Evolutionary conservation across 805 yeast genomes (phyloP).

Genomic region (Lipomyces lipofer): DNA sequence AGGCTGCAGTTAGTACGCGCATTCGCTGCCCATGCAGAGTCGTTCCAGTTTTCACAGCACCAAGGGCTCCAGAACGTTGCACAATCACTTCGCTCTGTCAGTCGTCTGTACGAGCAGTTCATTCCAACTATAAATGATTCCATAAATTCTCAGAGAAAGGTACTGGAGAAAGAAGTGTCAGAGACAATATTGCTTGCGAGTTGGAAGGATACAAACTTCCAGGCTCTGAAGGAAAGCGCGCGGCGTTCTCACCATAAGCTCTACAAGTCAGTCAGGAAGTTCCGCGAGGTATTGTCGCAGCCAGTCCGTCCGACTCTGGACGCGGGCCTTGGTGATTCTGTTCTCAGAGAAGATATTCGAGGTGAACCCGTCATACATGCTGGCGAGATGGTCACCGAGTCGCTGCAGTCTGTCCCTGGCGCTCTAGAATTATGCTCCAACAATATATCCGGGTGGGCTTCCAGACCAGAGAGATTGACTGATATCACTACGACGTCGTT

Average conservation of each 20-base stretch:
- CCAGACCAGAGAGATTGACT: conserved; percentile 58
- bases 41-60: conserved; percentile 33
- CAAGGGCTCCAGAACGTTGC: conserved; percentile 24
- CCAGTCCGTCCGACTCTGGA: conserved; percentile 21
- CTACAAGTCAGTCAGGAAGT: conserved; percentile 81
- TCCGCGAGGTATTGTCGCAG: conserved; percentile 51
- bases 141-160: conserved; percentile 50
- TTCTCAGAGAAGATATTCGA: background rate
- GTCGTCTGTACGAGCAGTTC: conserved; percentile 70
- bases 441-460: conserved; percentile 15
- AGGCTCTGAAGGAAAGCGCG: conserved; percentile 92
- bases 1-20: conserved; percentile 65
- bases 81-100: conserved; percentile 56
- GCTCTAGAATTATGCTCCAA: conserved; percentile 1
- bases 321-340: conserved; percentile 14
- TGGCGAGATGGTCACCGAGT: background rate
- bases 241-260: conserved; percentile 80
- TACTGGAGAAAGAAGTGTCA: conserved; percentile 72
- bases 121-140: conserved; percentile 48
- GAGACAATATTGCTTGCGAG: conserved; percentile 89
- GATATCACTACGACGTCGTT: conserved; percentile 52
- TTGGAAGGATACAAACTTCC: conserved; percentile 95
- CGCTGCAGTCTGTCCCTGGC: background rate
- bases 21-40: conserved; percentile 56
- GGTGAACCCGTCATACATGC: background rate